phyloP scores from a whole-genome alignment of 495 filamentous ascomycete species.

The Aspergillus baeticus region DNA sequence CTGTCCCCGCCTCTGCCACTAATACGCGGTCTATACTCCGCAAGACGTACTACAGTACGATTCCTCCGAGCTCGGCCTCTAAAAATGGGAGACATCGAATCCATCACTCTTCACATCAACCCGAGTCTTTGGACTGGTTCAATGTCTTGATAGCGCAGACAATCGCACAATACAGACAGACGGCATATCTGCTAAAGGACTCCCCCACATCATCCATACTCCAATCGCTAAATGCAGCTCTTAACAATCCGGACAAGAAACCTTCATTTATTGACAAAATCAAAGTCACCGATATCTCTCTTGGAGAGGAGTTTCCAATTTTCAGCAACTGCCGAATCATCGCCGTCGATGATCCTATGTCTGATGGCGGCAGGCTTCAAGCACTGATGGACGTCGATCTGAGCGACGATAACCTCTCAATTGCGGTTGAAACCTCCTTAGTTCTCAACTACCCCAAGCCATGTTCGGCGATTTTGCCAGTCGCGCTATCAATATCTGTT shows the following conservation, averaged over 20 bases:
- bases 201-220: slow-evolving; percentile 70
- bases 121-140: slow-evolving; percentile 99
- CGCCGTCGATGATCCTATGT: slow-evolving; percentile 50
- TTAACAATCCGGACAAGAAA: slow-evolving; percentile 77
- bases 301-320: slow-evolving; percentile 97
- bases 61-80: slow-evolving; percentile 39
- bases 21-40: slow-evolving; percentile 88
- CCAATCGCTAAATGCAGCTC: slow-evolving; percentile 81
- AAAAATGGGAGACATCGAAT: slow-evolving; percentile 48
- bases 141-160: slow-evolving; percentile 97
- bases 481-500: slow-evolving; percentile 86
- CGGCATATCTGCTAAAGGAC: slow-evolving; percentile 80
- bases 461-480: slow-evolving; percentile 84
- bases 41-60: slow-evolving; percentile 98
- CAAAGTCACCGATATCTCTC: slow-evolving; percentile 83
- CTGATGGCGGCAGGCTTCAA: slow-evolving; percentile 69
- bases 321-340: slow-evolving; percentile 98
- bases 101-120: slow-evolving; percentile 77
- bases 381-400: slow-evolving; percentile 96
- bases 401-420: slow-evolving; percentile 84
- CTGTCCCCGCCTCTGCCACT: slow-evolving; percentile 52
- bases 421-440: slow-evolving; percentile 91
- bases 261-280: slow-evolving; percentile 94
- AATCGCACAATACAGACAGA: slow-evolving; percentile 89
- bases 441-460: slow-evolving; percentile 92